Conservation (phyloP, 768 basidiomycete genomes). For the Tylopilus rubrobrunneus region DNA sequence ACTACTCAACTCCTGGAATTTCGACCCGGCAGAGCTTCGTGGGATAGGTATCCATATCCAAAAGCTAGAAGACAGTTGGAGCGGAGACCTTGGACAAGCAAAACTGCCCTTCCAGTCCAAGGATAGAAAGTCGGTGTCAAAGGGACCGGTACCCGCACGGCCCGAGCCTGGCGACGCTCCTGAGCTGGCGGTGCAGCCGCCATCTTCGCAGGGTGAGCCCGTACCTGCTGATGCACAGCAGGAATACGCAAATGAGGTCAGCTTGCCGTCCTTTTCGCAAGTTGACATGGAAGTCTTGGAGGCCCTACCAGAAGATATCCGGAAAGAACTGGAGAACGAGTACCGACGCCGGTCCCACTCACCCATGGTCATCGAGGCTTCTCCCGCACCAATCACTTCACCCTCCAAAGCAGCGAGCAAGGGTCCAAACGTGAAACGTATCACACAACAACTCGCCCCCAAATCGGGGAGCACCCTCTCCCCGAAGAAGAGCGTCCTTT, state of each 20-base stretch:
- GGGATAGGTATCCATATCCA: constrained; percentile 90
- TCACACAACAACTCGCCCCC: constrained; percentile 63
- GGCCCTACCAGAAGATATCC: constrained; percentile 66
- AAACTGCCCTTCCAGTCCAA: constrained; percentile 52
- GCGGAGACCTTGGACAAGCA: constrained; percentile 50
- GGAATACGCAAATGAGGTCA: constrained; percentile 23
- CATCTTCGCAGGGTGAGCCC: constrained; percentile 32
- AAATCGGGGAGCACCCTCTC: constrained; percentile 41
- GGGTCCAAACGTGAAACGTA: constrained; percentile 48
- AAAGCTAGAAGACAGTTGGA: constrained; percentile 64
- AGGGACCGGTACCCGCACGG: background rate
- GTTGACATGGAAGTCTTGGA: constrained; percentile 68
- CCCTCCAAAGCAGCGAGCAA: constrained; percentile 26
- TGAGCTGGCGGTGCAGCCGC: constrained; percentile 29
- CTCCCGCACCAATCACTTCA: constrained; percentile 1
- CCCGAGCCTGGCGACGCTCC: constrained; percentile 6
- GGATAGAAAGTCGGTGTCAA: constrained; percentile 1
- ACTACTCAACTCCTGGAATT: constrained; percentile 65
- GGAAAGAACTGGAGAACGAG: constrained; percentile 62
- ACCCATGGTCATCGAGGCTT: constrained; percentile 32
- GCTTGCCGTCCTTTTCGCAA: constrained; percentile 72
- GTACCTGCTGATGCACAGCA: constrained; percentile 3
- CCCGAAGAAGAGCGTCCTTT: constrained; percentile 35
- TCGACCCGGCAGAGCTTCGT: constrained; percentile 84
- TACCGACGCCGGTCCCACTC: constrained; percentile 60